These are phyloP conservation scores for Russula ochroleuca DNA, from an alignment of 768 basidiomycete species.

Conservation along the genomic window DNA sequence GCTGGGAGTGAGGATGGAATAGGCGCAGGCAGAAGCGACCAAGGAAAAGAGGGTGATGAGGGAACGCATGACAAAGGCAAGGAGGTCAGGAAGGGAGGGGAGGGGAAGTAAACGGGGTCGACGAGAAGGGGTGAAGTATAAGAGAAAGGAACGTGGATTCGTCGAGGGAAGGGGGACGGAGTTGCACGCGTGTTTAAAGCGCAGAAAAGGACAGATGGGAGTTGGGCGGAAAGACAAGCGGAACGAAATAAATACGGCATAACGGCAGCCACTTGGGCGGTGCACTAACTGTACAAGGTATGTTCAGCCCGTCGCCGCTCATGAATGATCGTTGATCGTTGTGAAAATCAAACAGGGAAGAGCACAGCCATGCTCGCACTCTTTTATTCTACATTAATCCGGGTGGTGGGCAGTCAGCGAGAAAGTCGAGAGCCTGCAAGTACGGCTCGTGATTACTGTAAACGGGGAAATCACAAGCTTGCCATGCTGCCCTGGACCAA, in stretches of 20 bases:
- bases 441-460: not conserved
- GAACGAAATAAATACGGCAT: not conserved
- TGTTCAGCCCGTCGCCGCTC: not conserved
- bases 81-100: not conserved
- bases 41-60: constrained; percentile 42
- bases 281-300: not conserved
- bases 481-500: not conserved
- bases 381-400: not conserved
- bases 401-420: not conserved
- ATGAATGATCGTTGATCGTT: not conserved
- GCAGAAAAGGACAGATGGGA: not conserved
- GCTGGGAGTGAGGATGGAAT: constrained; percentile 48
- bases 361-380: not conserved
- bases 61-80: constrained; percentile 40
- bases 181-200: not conserved
- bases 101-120: not conserved
- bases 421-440: not conserved
- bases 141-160: constrained; percentile 18
- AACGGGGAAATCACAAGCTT: not conserved
- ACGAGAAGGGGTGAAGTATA: not conserved
- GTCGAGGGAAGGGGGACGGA: constrained; percentile 8
- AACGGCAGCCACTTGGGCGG: not conserved
- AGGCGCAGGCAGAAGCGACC: constrained; percentile 52
- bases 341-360: not conserved
- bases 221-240: not conserved